Conservation (phyloP, 805 yeast species). For the Kodamaea nitidulidarum region DNA sequence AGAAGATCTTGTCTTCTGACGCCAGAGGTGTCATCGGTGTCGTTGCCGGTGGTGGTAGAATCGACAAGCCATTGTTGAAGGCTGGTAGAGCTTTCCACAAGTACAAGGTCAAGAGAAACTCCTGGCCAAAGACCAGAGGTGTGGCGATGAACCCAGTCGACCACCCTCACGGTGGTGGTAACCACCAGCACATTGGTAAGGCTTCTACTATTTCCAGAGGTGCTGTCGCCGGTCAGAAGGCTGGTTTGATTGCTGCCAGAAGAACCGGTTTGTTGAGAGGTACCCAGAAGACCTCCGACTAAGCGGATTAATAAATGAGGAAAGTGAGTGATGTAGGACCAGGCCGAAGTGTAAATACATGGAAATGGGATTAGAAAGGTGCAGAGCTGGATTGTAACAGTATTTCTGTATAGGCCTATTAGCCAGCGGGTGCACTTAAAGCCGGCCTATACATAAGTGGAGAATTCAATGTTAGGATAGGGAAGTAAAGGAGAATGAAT, state of each 20-base stretch:
- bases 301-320: slow-evolving; percentile 12
- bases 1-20: slow-evolving; percentile 90
- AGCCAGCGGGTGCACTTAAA: too few species aligned
- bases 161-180: slow-evolving; percentile 99
- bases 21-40: slow-evolving; percentile 99
- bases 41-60: slow-evolving; percentile 99
- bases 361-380: too few species aligned
- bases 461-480: too few species aligned
- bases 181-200: slow-evolving; percentile 99
- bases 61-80: slow-evolving; percentile 98
- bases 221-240: slow-evolving; percentile 99
- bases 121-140: slow-evolving; percentile 99
- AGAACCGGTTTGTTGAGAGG: slow-evolving; percentile 99
- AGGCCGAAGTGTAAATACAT: too few species aligned
- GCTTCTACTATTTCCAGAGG: slow-evolving; percentile 99
- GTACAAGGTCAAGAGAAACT: slow-evolving; percentile 99
- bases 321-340: slow-evolving; percentile 1
- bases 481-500: too few species aligned
- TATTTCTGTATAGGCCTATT: too few species aligned
- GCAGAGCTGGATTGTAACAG: too few species aligned
- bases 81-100: slow-evolving; percentile 99
- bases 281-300: slow-evolving; percentile 79
- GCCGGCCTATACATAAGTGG: too few species aligned
- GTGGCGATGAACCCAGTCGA: slow-evolving; percentile 99
- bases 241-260: slow-evolving; percentile 99